Evolutionary conservation across 371 early-diverging fungal species (phyloP), one percentile per base, ranked within the genome.

Genomic region (Lichtheimia ornata): DNA sequence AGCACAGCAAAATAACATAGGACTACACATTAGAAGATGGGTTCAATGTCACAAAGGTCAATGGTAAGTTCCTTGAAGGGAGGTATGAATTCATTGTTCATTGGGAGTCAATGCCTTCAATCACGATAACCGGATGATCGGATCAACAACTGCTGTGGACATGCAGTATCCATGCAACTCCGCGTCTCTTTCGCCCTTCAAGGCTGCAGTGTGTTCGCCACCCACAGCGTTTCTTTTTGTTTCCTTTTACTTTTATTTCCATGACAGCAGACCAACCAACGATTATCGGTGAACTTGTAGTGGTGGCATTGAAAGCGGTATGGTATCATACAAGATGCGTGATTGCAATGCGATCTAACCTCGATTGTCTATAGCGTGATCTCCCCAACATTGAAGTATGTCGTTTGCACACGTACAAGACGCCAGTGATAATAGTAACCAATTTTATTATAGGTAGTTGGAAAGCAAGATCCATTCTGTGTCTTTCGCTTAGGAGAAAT

Each of bases 401-500:
- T 47, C 50, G 24, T 15, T 7, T n/a, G 54, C 25, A 13, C 9
- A 28, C 15, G 27, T 12, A 14, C 27, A 53, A 5, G 6, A 35
- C 11, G 54, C n/a, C 30, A 27, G 9, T 18, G 47, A 49, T 20
- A 42, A 51, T 30, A 51, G 1, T 22, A 6, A 24, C 1, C 5
- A 4, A n/a, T 28, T 42, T 41, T 50, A 43, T 44, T 45, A 5
- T 41, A 79, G 79, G 56, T 76, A 54, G 71, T 72, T 5, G 81
- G 81, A 7, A 77, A 77, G n/a, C 81, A 81, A 62, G 81, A 81
- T 57, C 81, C 81, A 1, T 76, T 76, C 63, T 71, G 71, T 50
- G 60, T 76, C 3, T 73, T 81, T 57, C 69, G 73, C 12, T 51
- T 81, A 12, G 81, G 78, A 20, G 78, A 77, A 53, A 58, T 52